Evolutionary conservation across 768 basidiomycete genomes (phyloP), one percentile per base, ranked within the genome.

Genomic region (Rhizopogon vulgaris): DNA sequence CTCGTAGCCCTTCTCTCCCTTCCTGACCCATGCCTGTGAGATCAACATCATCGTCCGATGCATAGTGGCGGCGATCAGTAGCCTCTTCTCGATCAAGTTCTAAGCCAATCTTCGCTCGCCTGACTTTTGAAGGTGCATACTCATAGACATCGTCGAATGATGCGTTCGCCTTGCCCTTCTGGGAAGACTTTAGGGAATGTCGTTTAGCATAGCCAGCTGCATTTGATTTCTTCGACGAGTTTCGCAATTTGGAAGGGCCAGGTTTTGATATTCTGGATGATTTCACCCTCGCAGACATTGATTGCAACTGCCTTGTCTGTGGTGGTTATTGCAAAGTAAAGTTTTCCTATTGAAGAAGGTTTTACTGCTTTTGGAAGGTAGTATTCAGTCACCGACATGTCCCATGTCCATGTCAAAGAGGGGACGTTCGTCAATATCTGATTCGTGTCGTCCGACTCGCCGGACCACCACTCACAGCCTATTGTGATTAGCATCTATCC

Each of bases 121-220:
- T 72, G 17, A 70, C 68, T 49, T 72, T 73, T 49, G 72, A 67
- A 32, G 74, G 73, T 50, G 77, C 69, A 53, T 82, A 82, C 59
- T 88, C 86, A 63, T 87, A 88, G 1, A 87, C 74, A 58, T 88
- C 84, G 18, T 70, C 60, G 30, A 73, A 61, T 14, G 65, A 49
- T n/a, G 52, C 61, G 15, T 59, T 48, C 15, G 66, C 51, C 47
- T 71, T 70, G 18, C 40, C 51, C 30, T 50, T 42, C 27, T 39
- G 5, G 37, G 49, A 71, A 55, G 54, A 62, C 53, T 79, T 82
- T 48, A 67, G 69, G 27, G 73, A 71, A 17, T 74, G 73, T 41
- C 79, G 77, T 67, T 76, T 80, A 47, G 73, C 72, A 54, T 78
- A 79, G 12, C 81, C 80, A 43, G 70, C 62, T 14, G 71, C 74